A percentile compares a stretch with the other conserved stretches of the same genome.
phyloP scores from a whole-genome alignment of 352 stramenopile genomes.

The Pythium scleroteichum region DNA sequence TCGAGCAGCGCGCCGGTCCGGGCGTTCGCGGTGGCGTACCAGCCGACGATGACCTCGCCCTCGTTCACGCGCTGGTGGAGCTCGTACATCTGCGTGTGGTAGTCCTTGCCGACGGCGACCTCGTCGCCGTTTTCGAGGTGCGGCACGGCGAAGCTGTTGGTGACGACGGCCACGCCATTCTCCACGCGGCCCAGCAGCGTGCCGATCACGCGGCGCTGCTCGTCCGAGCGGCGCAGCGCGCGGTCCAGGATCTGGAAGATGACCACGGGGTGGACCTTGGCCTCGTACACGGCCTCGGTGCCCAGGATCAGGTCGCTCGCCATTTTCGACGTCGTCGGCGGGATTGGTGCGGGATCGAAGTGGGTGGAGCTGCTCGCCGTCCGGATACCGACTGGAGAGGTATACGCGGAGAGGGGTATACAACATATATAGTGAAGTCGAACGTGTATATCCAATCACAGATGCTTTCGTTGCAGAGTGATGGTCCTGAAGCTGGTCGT shows the following conservation, averaged over 20 bases:
- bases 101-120: conserved; percentile 97
- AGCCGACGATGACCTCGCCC: conserved; percentile 95
- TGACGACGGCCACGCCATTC: conserved; percentile 90
- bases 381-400: conserved; percentile 17
- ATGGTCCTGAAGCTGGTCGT: conserved; percentile 12
- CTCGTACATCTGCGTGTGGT: conserved; percentile 97
- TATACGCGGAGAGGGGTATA: conserved; percentile 2
- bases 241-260: conserved; percentile 97
- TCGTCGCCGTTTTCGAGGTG: conserved; percentile 96
- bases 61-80: conserved; percentile 95
- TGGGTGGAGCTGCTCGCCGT: conserved; percentile 25
- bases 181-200: conserved; percentile 94
- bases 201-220: conserved; percentile 95
- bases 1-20: conserved; percentile 71
- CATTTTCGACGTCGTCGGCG: conserved; percentile 24
- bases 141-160: conserved; percentile 96
- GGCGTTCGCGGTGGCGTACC: conserved; percentile 90
- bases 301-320: conserved; percentile 65
- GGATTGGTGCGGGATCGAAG: background rate
- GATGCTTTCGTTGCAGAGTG: background rate
- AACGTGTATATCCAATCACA: conserved; percentile 31
- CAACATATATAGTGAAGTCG: background rate
- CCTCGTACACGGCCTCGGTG: conserved; percentile 79
- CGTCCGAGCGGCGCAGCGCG: conserved; percentile 92
- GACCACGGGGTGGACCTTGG: conserved; percentile 95